Evolutionary conservation across 108 stramenopile species (phyloP).

Genomic region (Discostella stelligeroides): DNA sequence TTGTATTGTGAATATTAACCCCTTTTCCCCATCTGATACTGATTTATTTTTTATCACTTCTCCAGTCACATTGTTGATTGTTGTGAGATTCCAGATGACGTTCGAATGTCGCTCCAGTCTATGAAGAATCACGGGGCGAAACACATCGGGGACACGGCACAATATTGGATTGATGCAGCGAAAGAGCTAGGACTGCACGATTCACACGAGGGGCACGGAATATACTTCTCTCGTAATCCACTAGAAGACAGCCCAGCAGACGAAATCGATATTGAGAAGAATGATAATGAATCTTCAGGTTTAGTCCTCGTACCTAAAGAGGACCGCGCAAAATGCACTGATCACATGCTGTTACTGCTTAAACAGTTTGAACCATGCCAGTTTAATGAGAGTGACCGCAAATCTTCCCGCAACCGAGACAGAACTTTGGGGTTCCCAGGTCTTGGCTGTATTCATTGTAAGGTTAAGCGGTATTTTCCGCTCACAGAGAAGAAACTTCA

Average conservation of each 20-base stretch:
- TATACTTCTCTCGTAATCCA: slow-evolving; percentile 69
- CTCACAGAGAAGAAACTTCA: slow-evolving; percentile 81
- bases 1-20: background rate
- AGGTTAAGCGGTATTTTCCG: slow-evolving; percentile 81
- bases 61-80: slow-evolving; percentile 69
- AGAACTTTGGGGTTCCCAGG: slow-evolving; percentile 70
- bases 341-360: slow-evolving; percentile 73
- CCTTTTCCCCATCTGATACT: background rate
- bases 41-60: background rate
- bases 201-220: slow-evolving; percentile 50
- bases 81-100: slow-evolving; percentile 64
- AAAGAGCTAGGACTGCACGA: slow-evolving; percentile 72
- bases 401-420: slow-evolving; percentile 68
- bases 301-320: slow-evolving; percentile 54
- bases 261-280: slow-evolving; percentile 56
- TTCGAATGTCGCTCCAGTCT: slow-evolving; percentile 65
- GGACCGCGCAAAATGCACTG: slow-evolving; percentile 69
- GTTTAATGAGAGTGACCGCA: slow-evolving; percentile 75
- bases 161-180: slow-evolving; percentile 80
- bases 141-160: slow-evolving; percentile 58
- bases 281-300: slow-evolving; percentile 25
- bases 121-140: slow-evolving; percentile 70
- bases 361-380: slow-evolving; percentile 79
- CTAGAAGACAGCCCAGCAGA: slow-evolving; percentile 76
- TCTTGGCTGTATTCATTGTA: slow-evolving; percentile 62